Base-by-base conservation (phyloP, 768 basidiomycete species). In the Tylopilus plumbeoviolaceoides region DNA sequence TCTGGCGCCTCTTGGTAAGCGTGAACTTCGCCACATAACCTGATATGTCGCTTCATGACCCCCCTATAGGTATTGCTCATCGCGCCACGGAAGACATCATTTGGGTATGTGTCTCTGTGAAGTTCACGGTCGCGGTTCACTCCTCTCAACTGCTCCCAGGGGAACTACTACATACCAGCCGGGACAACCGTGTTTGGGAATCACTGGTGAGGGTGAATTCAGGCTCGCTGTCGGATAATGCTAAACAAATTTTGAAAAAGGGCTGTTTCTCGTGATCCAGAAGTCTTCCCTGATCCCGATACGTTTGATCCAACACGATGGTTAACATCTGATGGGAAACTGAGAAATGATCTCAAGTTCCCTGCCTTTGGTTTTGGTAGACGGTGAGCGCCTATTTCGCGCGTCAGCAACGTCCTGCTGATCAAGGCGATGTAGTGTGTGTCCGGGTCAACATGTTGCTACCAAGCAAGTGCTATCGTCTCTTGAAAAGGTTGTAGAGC, bases 371-470 rank as follows among this genome's bases (percentile, higher is more conserved):
- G 81, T 1, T 81, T 80, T 56, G 81, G 79, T 11, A 62, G 79
- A 53, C 50, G 56, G 69, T 66, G 39, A 49, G 51, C 9, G 1
- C 27, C 5, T n/a, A 27, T 14, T 18, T 31, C 38, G 15, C 14
- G 11, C 15, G 15, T 2, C 4, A 6, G 38, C 4, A 8, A 9
- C 41, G 43, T 38, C n/a, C 27, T 8, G 12, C n/a, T 58, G 20
- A 64, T 33, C 11, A 15, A 1, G 5, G 17, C 15, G 21, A 11
- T 51, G 21, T 18, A 78, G 82, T 14, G 74, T 84, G 3, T 86
- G 83, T 54, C 83, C 82, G 0, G 83, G 82, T 2, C 78, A 80
- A 57, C 75, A 83, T 63, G 74, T 85, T 42, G 82, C 56, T 7
- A 39, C 31, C n/a, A 70, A 70, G 76, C 72, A 56, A 61, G 68